phyloP scores from a whole-genome alignment of 1,284 basidiomycete species.

The Moesziomyces aphidis region DNA sequence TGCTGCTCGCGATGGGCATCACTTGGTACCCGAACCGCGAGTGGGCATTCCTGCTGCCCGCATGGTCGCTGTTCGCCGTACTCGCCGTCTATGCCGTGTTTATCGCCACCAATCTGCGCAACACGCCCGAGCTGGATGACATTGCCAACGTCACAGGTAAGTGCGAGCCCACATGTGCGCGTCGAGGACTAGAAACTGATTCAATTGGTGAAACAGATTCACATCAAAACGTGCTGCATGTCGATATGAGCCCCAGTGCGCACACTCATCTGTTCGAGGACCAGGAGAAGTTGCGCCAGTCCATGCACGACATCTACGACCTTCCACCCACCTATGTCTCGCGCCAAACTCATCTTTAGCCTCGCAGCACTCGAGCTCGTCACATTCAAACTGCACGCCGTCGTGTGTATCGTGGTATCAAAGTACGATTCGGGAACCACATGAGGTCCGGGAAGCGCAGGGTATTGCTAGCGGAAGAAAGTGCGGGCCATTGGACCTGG shows the following conservation, averaged over 20 bases:
- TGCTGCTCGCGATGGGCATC: slow-evolving; percentile 44
- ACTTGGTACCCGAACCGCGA: slow-evolving; percentile 60
- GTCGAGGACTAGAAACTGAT: neutral
- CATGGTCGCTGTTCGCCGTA: slow-evolving; percentile 54
- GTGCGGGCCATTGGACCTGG: slow-evolving; percentile 42
- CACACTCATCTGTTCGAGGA: slow-evolving; percentile 26
- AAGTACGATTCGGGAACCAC: too few relatives aligned
- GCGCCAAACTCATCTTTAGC: slow-evolving; percentile 21
- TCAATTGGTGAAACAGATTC: slow-evolving; percentile 1
- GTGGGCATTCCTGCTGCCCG: slow-evolving; percentile 56
- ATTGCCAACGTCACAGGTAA: slow-evolving; percentile 37
- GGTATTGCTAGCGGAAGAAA: slow-evolving; percentile 21
- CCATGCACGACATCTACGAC: slow-evolving; percentile 47
- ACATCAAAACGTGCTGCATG: slow-evolving; percentile 21
- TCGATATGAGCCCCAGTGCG: slow-evolving; percentile 7
- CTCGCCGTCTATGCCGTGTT: slow-evolving; percentile 51
- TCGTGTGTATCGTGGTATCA: too few relatives aligned
- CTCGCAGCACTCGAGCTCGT: neutral
- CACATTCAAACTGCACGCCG: too few relatives aligned
- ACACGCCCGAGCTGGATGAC: slow-evolving; percentile 44
- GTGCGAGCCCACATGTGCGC: neutral
- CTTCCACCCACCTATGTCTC: slow-evolving; percentile 49
- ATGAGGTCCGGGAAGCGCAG: neutral
- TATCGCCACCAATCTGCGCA: slow-evolving; percentile 38
- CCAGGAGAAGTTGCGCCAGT: slow-evolving; percentile 1